phyloP scores from a whole-genome alignment of 192 early-diverging fungal species.

The Linnemannia exigua region DNA sequence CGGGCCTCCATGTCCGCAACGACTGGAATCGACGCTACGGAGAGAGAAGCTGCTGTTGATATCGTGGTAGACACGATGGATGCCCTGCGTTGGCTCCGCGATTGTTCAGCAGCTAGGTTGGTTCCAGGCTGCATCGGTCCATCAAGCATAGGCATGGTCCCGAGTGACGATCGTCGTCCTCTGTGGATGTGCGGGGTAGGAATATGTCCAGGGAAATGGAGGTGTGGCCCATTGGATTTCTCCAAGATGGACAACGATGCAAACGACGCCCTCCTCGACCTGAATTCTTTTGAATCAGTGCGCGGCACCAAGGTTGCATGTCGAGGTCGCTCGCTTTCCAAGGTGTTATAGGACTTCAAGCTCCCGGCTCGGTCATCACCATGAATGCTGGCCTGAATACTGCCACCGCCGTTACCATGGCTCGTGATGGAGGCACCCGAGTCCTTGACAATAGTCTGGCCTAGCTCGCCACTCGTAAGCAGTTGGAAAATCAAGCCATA shows the following conservation, averaged over 20 bases:
- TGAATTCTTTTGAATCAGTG: background rate
- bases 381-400: background rate
- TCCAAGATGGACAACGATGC: constrained; percentile 2
- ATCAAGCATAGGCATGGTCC: constrained; percentile 1
- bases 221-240: background rate
- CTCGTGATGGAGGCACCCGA: constrained; percentile 1
- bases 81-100: constrained; percentile 26
- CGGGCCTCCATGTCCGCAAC: background rate
- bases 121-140: background rate
- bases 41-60: background rate
- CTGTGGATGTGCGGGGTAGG: background rate
- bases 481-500: constrained; percentile 33
- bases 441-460: background rate
- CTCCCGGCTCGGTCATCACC: background rate
- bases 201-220: background rate
- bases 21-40: background rate
- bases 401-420: background rate
- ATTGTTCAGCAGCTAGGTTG: constrained; percentile 13
- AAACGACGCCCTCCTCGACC: constrained; percentile 6
- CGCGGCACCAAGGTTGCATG: background rate
- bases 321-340: background rate
- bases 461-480: constrained; percentile 25
- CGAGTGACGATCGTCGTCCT: background rate
- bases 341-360: background rate
- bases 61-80: constrained; percentile 14